These are phyloP conservation scores for Lactifluus piperatus DNA, from an alignment of 768 basidiomycete species.

Conservation along the genomic window DNA sequence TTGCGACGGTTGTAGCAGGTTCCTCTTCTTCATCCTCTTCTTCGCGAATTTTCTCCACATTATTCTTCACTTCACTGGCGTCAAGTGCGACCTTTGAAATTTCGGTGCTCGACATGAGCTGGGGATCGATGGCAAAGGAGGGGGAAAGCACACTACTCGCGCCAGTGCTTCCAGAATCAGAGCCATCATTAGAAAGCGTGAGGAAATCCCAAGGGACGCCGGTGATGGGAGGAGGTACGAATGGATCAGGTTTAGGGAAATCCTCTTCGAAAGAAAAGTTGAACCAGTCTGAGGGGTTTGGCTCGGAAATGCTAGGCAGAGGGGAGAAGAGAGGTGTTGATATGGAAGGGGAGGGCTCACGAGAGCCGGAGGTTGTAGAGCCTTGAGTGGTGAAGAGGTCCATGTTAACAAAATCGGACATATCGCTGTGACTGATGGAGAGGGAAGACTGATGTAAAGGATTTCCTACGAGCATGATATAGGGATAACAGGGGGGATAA, in stretches of 20 bases:
- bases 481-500: not conserved
- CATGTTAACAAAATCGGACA: constrained; percentile 20
- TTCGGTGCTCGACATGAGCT: constrained; percentile 61
- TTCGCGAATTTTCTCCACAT: constrained; percentile 25
- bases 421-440: constrained; percentile 3
- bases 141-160: constrained; percentile 22
- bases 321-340: constrained; percentile 18
- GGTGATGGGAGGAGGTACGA: constrained; percentile 24
- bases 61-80: constrained; percentile 32
- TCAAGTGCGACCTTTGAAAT: constrained; percentile 33
- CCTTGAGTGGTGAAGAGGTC: constrained; percentile 15
- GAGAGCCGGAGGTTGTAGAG: constrained; percentile 15
- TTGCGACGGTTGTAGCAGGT: constrained; percentile 11
- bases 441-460: constrained; percentile 9
- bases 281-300: constrained; percentile 19
- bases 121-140: constrained; percentile 58
- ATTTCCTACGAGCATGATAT: constrained; percentile 14
- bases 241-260: constrained; percentile 25
- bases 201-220: constrained; percentile 34
- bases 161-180: constrained; percentile 18
- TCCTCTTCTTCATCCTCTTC: constrained; percentile 29
- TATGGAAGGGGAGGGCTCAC: constrained; percentile 17
- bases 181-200: constrained; percentile 25
- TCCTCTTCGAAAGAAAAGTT: constrained; percentile 28
- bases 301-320: constrained; percentile 13